Evolutionary conservation across 176 grass and related monocot species (phyloP).

Genomic region (Eragrostis nindensis): DNA sequence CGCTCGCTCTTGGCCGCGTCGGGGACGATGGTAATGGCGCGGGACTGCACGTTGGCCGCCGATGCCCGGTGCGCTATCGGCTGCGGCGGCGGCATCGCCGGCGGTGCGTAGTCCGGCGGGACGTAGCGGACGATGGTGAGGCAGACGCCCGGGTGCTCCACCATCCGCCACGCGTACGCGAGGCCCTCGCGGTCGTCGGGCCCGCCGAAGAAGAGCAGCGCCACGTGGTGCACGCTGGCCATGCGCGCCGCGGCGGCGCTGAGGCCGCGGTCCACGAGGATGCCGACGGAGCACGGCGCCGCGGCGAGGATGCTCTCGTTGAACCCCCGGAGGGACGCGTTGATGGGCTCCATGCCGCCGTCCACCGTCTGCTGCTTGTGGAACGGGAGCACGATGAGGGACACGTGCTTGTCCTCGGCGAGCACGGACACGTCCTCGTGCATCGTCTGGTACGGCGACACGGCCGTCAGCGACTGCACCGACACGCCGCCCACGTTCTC

Average conservation of each 20-base stretch:
- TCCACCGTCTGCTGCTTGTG: constrained; percentile 90
- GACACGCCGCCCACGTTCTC: constrained; percentile 64
- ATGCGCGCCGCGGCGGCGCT: constrained; percentile 50
- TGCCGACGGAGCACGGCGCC: constrained; percentile 70
- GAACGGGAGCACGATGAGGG: constrained; percentile 82
- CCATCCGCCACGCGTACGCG: constrained; percentile 64
- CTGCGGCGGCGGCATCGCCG: constrained; percentile 3
- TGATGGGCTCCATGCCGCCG: constrained; percentile 75
- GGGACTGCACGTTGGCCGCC: background rate
- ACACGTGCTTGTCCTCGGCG: constrained; percentile 73
- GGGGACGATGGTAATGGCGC: constrained; percentile 53
- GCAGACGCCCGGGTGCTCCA: constrained; percentile 62
- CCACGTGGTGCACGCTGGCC: constrained; percentile 46
- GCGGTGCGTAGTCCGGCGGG: constrained; percentile 49
- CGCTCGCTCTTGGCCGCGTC: constrained; percentile 46
- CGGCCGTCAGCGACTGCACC: constrained; percentile 59
- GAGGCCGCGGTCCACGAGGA: constrained; percentile 81
- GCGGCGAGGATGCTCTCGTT: constrained; percentile 66
- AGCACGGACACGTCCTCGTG: constrained; percentile 77
- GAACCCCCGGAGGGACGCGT: constrained; percentile 53
- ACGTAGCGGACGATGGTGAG: constrained; percentile 72
- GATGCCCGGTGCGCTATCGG: background rate
- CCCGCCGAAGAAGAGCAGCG: constrained; percentile 80
- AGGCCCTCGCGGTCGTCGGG: constrained; percentile 84
- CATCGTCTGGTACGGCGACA: constrained; percentile 80